phyloP scores from a whole-genome alignment of 495 filamentous ascomycete genomes.

The Penicillium lividum region DNA sequence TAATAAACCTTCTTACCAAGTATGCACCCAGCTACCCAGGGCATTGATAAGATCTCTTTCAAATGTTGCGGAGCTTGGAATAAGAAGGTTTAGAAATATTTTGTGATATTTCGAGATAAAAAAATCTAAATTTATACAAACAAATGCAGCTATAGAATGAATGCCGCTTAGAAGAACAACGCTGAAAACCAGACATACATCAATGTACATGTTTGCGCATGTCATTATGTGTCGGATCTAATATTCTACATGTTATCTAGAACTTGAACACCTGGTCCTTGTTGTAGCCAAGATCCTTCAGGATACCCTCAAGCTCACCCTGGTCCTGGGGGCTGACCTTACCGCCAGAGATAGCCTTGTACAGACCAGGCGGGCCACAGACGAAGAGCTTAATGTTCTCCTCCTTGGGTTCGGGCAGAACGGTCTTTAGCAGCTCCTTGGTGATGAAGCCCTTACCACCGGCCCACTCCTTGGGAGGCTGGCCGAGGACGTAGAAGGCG shows the following conservation, averaged over 20 bases:
- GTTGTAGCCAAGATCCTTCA: conserved; percentile 89
- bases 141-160: neutral
- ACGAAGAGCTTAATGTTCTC: conserved; percentile 92
- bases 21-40: too few species aligned
- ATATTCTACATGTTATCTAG: conserved; percentile 50
- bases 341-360: conserved; percentile 84
- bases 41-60: too few species aligned
- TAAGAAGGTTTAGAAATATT: neutral
- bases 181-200: conserved; percentile 19
- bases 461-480: conserved; percentile 78
- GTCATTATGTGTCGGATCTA: conserved; percentile 7
- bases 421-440: conserved; percentile 90
- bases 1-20: neutral
- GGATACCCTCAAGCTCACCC: conserved; percentile 78
- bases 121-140: neutral
- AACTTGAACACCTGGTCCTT: conserved; percentile 99
- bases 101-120: neutral
- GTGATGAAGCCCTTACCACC: conserved; percentile 74
- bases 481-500: conserved; percentile 86
- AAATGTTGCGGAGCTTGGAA: too few species aligned
- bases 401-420: conserved; percentile 83
- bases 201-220: conserved; percentile 20
- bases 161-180: conserved; percentile 1
- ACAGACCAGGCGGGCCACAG: conserved; percentile 88
- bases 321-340: conserved; percentile 92